Conservation (phyloP, 78 protist genomes). For the Dictyostelium firmibasis region DNA sequence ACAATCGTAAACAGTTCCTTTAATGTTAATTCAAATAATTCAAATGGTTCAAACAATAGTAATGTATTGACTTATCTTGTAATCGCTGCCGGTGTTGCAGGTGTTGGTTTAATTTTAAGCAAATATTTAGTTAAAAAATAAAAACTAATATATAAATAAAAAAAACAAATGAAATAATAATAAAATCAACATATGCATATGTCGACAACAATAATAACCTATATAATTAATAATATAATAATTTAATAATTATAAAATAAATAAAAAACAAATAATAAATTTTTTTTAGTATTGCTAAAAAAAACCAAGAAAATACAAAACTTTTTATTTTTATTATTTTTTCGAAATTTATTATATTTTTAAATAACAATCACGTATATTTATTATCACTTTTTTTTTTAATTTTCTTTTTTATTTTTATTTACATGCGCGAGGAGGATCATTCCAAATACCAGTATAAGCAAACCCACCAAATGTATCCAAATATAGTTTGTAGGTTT, state of each 20-base stretch:
- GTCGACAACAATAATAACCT: too few species aligned
- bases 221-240: not conserved
- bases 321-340: too few species aligned
- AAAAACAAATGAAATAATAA: not conserved
- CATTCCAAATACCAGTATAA: not conserved
- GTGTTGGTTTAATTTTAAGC: not conserved
- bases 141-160: too few species aligned
- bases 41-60: not conserved
- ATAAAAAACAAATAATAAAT: not conserved
- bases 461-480: not conserved
- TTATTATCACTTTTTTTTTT: too few species aligned
- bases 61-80: not conserved
- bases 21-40: not conserved
- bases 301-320: too few species aligned
- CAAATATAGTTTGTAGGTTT: not conserved
- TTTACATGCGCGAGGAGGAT: not conserved
- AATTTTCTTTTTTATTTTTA: too few species aligned
- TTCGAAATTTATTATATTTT: too few species aligned
- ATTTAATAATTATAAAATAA: not conserved
- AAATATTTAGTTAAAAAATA: not conserved
- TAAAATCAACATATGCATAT: too few species aligned
- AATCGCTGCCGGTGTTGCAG: not conserved
- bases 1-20: not conserved
- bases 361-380: too few species aligned
- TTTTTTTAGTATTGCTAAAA: not conserved